These are phyloP conservation scores for Suillus weaverae DNA, from an alignment of 768 basidiomycete genomes.

Conservation along the genomic window DNA sequence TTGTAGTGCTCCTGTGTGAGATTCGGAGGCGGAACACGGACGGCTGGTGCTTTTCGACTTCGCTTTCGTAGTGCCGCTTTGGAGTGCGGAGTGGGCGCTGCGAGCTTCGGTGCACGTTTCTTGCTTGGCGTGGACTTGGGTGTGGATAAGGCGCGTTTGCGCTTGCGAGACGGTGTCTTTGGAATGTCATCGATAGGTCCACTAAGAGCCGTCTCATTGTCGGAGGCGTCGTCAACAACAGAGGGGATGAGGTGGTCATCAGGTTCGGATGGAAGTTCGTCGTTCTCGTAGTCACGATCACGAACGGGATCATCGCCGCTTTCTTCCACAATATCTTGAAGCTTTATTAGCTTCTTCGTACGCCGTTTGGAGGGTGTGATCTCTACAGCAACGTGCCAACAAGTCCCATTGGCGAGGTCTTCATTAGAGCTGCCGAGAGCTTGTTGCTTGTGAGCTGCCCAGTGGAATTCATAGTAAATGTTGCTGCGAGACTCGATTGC, in stretches of 20 bases:
- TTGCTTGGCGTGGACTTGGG: slow-evolving; percentile 36
- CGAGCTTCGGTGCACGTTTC: slow-evolving; percentile 40
- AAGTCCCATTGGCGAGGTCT: slow-evolving; percentile 37
- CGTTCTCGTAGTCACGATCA: slow-evolving; percentile 24
- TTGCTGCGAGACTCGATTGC: slow-evolving; percentile 61
- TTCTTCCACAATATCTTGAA: slow-evolving; percentile 24
- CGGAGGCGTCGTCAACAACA: slow-evolving; percentile 17
- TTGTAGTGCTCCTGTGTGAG: slow-evolving; percentile 37
- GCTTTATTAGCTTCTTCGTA: slow-evolving; percentile 19
- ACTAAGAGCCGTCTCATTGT: slow-evolving; percentile 31
- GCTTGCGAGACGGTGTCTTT: slow-evolving; percentile 56
- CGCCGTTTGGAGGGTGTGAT: slow-evolving; percentile 9
- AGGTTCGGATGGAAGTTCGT: slow-evolving; percentile 18
- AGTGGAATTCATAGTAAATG: slow-evolving; percentile 61
- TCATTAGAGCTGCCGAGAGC: slow-evolving; percentile 34
- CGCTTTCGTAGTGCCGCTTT: slow-evolving; percentile 58
- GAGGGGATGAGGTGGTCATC: slow-evolving; percentile 24
- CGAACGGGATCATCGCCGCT: neutral
- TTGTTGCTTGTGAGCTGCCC: slow-evolving; percentile 47
- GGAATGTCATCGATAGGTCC: slow-evolving; percentile 33
- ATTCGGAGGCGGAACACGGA: slow-evolving; percentile 38
- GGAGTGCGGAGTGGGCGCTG: slow-evolving; percentile 73
- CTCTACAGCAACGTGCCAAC: slow-evolving; percentile 47
- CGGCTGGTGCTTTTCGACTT: slow-evolving; percentile 30
- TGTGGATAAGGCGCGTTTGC: slow-evolving; percentile 39